Evolutionary conservation across 352 stramenopile genomes (phyloP).

Genomic region (Globisporangium iwayamae): DNA sequence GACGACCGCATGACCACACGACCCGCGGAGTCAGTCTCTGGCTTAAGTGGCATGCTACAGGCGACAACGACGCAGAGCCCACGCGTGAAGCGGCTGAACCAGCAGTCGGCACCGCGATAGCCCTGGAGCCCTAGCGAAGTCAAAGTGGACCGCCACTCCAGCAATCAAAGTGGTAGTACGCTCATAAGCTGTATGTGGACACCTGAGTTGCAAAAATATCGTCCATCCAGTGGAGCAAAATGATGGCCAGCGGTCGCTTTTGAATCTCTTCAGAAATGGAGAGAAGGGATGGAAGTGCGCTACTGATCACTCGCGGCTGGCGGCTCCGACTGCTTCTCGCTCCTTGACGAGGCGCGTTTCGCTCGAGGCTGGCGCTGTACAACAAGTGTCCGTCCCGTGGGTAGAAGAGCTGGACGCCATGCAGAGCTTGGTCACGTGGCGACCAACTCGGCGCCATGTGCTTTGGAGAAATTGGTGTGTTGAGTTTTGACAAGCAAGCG

Average conservation of each 20-base stretch:
- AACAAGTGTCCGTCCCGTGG: too few species aligned
- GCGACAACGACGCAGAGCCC: slow-evolving; percentile 1
- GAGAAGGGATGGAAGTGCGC: background rate
- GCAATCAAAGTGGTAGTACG: background rate
- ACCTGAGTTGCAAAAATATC: background rate
- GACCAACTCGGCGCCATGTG: too few species aligned
- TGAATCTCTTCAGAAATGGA: background rate
- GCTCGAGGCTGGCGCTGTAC: background rate
- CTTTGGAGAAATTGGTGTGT: too few species aligned
- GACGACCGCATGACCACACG: background rate
- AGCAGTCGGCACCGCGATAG: background rate
- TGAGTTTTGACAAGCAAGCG: background rate
- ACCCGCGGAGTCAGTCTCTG: background rate
- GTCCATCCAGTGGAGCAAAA: background rate
- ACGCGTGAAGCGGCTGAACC: slow-evolving; percentile 3
- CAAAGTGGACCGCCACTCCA: background rate
- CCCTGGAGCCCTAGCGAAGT: background rate
- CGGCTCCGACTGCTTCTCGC: background rate
- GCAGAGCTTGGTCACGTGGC: too few species aligned
- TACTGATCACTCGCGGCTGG: background rate
- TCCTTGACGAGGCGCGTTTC: background rate
- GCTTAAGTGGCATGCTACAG: background rate
- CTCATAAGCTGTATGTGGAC: background rate
- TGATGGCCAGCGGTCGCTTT: background rate
- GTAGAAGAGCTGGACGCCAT: background rate